Evolutionary conservation across 805 yeast genomes (phyloP), one percentile per base, ranked within the genome.

Genomic region (Saccharomycopsis fermentans): DNA sequence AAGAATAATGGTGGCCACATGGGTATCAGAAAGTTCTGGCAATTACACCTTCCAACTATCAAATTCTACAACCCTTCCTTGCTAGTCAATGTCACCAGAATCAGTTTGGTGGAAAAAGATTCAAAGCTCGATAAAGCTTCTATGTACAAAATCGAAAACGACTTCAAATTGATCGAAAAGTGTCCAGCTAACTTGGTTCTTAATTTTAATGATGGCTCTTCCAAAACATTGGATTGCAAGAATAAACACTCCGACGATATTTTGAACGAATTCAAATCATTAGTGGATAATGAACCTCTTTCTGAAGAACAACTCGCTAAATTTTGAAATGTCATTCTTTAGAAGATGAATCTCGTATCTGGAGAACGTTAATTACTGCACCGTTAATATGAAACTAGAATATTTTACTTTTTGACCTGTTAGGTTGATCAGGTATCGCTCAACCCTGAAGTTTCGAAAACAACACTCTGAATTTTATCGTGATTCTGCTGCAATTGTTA

Each of bases 21-120:
- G 65, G 85, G 85, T 2, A 72, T 81, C 57, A 74, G 75, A 63
- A 73, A 77, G 62, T 81, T 81, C 68, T 80, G 83, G 82, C 77
- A 74, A 64, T 66, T 69, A 58, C 73, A 79, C 67, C 69, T 81
- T 60, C 83, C 82, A 27, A 77, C 82, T 0, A 70, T 81, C 60
- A 73, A 72, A 63, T 81, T 80, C 68, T 83, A 81, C 66, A 81
- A 81, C 65, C 81, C 81, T 24, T 70, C 69, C 34, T 62, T 79
- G 29, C 69, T 71, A 11, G 75, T 81, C 58, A 72, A 72, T 12
- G 78, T 81, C 51, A 73, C 76, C 40, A 71, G 82, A 60, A 72
- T 81, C 35, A 58, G 59, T 27, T 32, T 60, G 16, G 56, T 57
- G 40, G 58, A 59, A 48, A 55, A 56, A 11, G 52, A 34, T 11